Conservation (phyloP, 495 filamentous ascomycete genomes). For the Aspergillus hancockii region DNA sequence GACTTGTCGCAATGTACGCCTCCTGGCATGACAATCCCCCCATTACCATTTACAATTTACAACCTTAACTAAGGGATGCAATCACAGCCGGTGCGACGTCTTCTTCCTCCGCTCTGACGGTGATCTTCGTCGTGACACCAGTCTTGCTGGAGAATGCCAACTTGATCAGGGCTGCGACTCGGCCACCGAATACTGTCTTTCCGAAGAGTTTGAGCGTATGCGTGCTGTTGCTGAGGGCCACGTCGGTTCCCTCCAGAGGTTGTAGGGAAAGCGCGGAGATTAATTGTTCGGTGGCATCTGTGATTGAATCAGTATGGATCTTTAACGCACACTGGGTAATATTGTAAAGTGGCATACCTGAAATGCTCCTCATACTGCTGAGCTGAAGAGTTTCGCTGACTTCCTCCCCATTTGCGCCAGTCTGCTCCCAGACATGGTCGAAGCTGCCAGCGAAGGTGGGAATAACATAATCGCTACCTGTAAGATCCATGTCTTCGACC, state of each 20-base stretch:
- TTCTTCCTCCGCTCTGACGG: conserved; percentile 87
- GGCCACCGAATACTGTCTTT: conserved; percentile 89
- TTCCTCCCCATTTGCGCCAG: conserved; percentile 83
- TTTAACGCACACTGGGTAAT: background rate
- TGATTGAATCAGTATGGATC: conserved; percentile 37
- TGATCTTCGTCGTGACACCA: conserved; percentile 93
- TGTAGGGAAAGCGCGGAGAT: conserved; percentile 84
- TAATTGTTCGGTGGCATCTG: conserved; percentile 93
- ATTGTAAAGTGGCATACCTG: conserved; percentile 60
- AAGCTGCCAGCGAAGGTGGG: conserved; percentile 94
- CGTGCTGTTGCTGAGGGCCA: conserved; percentile 81
- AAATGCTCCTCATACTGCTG: conserved; percentile 85
- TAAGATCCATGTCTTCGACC: conserved; percentile 89
- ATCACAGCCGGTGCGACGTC: conserved; percentile 83
- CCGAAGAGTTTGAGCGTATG: conserved; percentile 95
- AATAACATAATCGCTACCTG: conserved; percentile 89
- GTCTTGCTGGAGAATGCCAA: conserved; percentile 93
- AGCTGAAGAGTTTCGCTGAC: conserved; percentile 90
- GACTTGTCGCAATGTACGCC: conserved; percentile 20
- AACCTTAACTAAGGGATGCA: conserved; percentile 73
- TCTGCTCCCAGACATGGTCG: conserved; percentile 95
- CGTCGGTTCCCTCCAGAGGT: conserved; percentile 89
- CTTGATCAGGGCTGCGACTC: conserved; percentile 81
- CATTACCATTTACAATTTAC: conserved; percentile 36
- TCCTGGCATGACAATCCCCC: conserved; percentile 23